Evolutionary conservation across 306 rosid genomes (phyloP), one percentile per base, ranked within the genome.

Genomic region (Morella rubra): DNA sequence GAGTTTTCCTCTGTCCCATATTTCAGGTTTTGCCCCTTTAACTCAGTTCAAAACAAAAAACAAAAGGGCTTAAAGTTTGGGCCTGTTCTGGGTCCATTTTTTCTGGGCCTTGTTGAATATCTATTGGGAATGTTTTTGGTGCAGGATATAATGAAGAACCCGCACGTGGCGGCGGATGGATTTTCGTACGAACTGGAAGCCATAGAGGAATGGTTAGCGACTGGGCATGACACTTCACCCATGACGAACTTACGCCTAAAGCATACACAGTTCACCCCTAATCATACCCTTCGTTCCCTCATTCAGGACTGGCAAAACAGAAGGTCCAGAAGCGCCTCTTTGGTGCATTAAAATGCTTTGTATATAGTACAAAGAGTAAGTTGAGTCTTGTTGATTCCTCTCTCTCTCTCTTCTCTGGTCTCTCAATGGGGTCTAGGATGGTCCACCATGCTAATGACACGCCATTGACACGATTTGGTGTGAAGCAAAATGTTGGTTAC

Each of bases 121-220:
- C 40, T 60, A 16, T 0, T 44, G 7, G 3, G 32, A 27, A 27
- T 27, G 32, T 27, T 27, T 56, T 82, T 70, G 71, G 3, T 79
- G 83, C 83, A 93, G 98, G 96, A 88, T n/a, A 87, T 91, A 51
- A 93, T 93, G 98, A 87, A 85, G 81, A 88, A 89, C 41, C 98
- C 98, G 85, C 92, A 90, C 13, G 83, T 93, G 56, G 98, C 93
- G 5, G 96, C 90, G 0, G 96, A 93, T 85, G 97, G 98, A 58
- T 88, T 90, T 79, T 91, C 98, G 0, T 90, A 93, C 54, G 96
- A 93, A 81, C 62, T 73, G 6, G 91, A 90, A 75, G 96, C 98
- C 66, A 93, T 93, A 44, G 84, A 74, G 47, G 85, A 87, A 37
- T 93, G 98, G 98, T 50, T 93, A 56, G 66, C 66, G 0, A 81